Evolutionary conservation across 352 stramenopile genomes (phyloP), one percentile per base, ranked within the genome.

Genomic region (Phytophthora pluvialis): DNA sequence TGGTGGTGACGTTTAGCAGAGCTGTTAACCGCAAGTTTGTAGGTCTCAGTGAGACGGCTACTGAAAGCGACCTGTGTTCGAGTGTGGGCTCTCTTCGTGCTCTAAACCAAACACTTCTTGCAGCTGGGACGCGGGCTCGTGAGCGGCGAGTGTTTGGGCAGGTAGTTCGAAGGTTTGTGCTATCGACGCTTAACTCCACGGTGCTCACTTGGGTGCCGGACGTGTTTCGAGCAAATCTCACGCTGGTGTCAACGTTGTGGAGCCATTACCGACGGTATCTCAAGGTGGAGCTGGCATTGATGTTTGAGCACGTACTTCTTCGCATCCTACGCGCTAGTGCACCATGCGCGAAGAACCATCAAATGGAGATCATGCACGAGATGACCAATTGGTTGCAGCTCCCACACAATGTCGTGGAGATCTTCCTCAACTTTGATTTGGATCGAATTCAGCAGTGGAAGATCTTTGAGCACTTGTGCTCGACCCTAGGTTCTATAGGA

Each of bases 341-440:
- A 4, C 49, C 61, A 3, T 79, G 75, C 18, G 78, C 86, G 4
- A 51, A 67, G 36, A 78, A 71, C n/a, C 80, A 87, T 50, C 86
- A 94, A 60, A 64, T 90, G 38, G 69, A 86, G 36, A 92, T 96
- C 35, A 88, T 95, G 72, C 73, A 93, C 25, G 88, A 94, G 39
- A 68, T 96, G 45, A 88, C 64, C 4, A 80, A 77, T 26, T 93
- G 81, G 84, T 72, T 96, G 21, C 86, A 96, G 52, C 75, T 96
- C 1, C 84, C 88, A 2, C 86, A 93, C 65, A 96, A 96, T 33
- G 81, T 96, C 10, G 83, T 96, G 29, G 88, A 96, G 57, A 90
- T 96, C 6, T 96, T 96, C 45, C 61, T 93, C 18, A 96, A 96
- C 52, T 96, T 94, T 42, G 88, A 96, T 67, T 74, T 96, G 73